A percentile compares a stretch with the other conserved stretches of the same genome.
phyloP scores from a whole-genome alignment of 2,329 filamentous ascomycete species.

The Tolypocladium tropicale region DNA sequence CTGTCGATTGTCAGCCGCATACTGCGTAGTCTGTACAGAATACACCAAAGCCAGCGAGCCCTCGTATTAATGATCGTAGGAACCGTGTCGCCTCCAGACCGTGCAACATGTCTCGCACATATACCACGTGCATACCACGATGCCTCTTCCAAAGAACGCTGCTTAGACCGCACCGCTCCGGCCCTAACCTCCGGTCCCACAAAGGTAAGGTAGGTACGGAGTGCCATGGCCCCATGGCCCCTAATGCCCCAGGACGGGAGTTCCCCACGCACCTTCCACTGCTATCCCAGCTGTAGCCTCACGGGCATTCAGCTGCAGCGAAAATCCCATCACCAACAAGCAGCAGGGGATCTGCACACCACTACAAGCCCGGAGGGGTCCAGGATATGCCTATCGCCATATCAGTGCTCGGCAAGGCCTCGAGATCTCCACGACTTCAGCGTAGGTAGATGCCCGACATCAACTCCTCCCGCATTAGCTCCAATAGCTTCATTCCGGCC shows the following conservation, averaged over 20 bases:
- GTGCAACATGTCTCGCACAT: background rate
- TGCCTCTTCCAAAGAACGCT: background rate
- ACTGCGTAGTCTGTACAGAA: background rate
- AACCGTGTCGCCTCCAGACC: background rate
- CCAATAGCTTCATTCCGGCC: background rate
- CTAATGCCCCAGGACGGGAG: background rate
- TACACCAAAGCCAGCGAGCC: background rate
- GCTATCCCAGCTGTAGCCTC: background rate
- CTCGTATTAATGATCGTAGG: background rate
- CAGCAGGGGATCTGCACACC: background rate
- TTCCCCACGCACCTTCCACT: background rate
- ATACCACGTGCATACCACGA: background rate
- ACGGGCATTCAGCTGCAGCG: background rate
- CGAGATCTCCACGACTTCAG: background rate
- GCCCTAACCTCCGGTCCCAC: background rate
- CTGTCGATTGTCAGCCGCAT: background rate
- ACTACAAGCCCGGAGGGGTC: background rate
- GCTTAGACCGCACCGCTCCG: background rate
- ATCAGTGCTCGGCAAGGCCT: background rate
- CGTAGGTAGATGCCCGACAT: background rate
- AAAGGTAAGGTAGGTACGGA: no score
- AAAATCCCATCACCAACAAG: background rate
- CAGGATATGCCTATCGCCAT: background rate
- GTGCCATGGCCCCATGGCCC: no score
- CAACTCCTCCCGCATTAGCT: background rate